Evolutionary conservation across 176 grass and related monocot genomes (phyloP).

Genomic region (Panicum miliaceum): DNA sequence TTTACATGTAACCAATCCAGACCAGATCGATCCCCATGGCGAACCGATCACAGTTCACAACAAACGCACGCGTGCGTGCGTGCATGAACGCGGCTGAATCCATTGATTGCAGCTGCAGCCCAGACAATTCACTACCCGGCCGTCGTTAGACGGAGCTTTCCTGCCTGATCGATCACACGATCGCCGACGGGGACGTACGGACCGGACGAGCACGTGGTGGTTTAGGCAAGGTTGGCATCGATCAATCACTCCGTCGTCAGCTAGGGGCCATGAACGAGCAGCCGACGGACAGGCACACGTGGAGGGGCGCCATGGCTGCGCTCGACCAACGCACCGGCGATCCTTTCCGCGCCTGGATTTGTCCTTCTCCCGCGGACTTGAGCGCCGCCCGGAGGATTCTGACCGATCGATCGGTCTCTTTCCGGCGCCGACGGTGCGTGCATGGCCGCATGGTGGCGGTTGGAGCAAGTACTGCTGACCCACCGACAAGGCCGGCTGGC

Average conservation of each 20-base stretch:
- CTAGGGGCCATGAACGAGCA: background rate
- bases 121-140: no score
- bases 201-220: background rate
- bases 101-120: background rate
- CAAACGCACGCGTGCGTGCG: background rate
- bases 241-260: background rate
- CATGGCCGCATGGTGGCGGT: background rate
- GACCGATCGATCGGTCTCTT: background rate
- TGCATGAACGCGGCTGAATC: background rate
- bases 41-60: background rate
- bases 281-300: background rate
- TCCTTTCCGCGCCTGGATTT: background rate
- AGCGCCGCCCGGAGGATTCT: slow-evolving; percentile 9
- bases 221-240: background rate
- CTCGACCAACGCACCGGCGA: slow-evolving; percentile 6
- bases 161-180: no score
- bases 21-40: background rate
- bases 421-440: background rate
- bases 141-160: slow-evolving; percentile 3
- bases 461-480: background rate
- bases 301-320: background rate
- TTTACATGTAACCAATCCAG: background rate
- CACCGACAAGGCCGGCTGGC: background rate
- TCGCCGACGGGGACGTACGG: background rate
- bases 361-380: slow-evolving; percentile 9